Evolutionary conservation across 192 early-diverging fungal genomes (phyloP), one percentile per base, ranked within the genome.

Genomic region (Mortierella alpina): DNA sequence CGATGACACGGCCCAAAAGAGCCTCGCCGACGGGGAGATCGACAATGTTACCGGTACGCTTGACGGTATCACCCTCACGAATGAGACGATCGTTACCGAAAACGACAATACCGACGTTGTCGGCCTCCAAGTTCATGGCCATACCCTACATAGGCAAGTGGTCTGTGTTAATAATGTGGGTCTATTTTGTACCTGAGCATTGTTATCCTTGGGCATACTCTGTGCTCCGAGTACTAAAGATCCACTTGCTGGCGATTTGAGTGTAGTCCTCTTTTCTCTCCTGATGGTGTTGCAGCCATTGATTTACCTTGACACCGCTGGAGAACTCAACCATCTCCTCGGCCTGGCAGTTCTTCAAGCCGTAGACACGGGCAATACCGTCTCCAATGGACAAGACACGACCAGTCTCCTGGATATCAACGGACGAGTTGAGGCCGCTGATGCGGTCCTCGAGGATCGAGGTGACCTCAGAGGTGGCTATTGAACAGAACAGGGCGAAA

Each of bases 281-380:
- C 31, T 31, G 31, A 31, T 31, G 53, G 7, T 55, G 22, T 55
- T 55, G 57, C 9, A 48, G 14, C 61, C 17, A 31, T n/a, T 31
- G 15, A 6, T 64, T 69, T 88, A 93, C 95, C 94, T 95, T 95
- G 65, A 99, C 86, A 86, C 98, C 98, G 86, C 95, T 97, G 81
- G 96, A 98, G 91, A 99, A 99, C 82, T 99, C 98, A 86, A 99
- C 98, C 96, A 99, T 98, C 91, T 99, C 98, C 88, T 99, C 97
- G 79, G 97, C 95, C 90, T 99, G 95, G 72, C 91, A 89, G 87
- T 98, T 99, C 91, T 95, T 97, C 86, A 98, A 90, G 63, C 96
- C 98, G 73, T 97, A 97, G 66, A 99, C 96, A 92, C 98, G 97
- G 71, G 98, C 98, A 90, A 99, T 98, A 97, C 98, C 98, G 88